Evolutionary conservation across 495 filamentous ascomycete genomes (phyloP), one percentile per base, ranked within the genome.

Genomic region (Neurospora intermedia): DNA sequence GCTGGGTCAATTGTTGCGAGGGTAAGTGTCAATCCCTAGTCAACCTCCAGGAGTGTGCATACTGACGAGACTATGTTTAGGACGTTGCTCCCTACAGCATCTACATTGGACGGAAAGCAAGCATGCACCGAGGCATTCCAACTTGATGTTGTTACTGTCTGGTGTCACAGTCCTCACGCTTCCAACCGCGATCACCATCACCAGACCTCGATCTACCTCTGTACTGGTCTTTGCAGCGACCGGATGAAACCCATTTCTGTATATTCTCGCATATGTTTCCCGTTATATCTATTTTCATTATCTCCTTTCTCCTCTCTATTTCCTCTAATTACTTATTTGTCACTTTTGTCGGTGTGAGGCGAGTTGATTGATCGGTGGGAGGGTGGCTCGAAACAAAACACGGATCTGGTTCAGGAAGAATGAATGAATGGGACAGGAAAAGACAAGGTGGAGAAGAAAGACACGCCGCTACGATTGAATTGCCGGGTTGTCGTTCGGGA

Each of bases 1-100:
- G 93, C 95, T 16, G 94, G 93, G 1, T 93, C 91, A 77, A 89
- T 97, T 62, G 94, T 97, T 16, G 95, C 93, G 0, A 95, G 91
- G 86, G 93, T 95, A 85, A 74, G 86, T 18, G 46, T 70, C 40
- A 6, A n/a, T 46, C 13, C 66, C 16, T 27, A 10, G n/a, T 1
- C 18, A 45, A 45, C 3, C 18, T 45, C 7, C 43, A 45, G n/a
- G 18, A 23, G 46, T 27, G 11, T 13, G 5, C 9, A 39, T 40
- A 11, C 42, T 40, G 16, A 45, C 31, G 45, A 31, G 16, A 27
- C 18, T 23, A 10, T 10, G 40, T 11, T 20, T 46, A 82, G 81
- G 80, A 81, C 38, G 78, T 82, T 13, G 77, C 79, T 59, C 77
- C 71, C 8, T 81, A 72, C 48, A 80, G 78, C 41, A 75, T 81